phyloP scores from a whole-genome alignment of 2,329 filamentous ascomycete genomes.

The Pseudocercospora vitis region DNA sequence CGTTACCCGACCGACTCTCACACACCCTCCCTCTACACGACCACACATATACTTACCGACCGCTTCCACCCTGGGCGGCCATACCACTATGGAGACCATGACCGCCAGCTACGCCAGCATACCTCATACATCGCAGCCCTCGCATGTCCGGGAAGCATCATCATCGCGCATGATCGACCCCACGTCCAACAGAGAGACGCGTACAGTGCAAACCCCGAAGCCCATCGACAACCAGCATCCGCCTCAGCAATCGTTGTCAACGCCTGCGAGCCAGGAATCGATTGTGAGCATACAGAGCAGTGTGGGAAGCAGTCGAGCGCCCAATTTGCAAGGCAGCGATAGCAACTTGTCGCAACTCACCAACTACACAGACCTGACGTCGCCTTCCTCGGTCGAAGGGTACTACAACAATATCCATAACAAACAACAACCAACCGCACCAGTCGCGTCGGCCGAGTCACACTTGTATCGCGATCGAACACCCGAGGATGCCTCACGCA shows the following conservation, averaged over 20 bases:
- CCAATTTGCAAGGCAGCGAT: slow-evolving; percentile 23
- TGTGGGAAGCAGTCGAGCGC: slow-evolving; percentile 25
- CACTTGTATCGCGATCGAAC: slow-evolving; percentile 19
- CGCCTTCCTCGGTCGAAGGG: slow-evolving; percentile 27
- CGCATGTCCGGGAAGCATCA: slow-evolving; percentile 10
- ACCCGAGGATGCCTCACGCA: slow-evolving; percentile 23
- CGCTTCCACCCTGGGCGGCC: neutral
- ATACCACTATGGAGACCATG: slow-evolving; percentile 25
- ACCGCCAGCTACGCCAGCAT: slow-evolving; percentile 19
- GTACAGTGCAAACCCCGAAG: slow-evolving; percentile 22
- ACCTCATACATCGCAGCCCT: slow-evolving; percentile 14
- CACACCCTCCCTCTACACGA: neutral
- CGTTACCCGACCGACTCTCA: slow-evolving; percentile 1
- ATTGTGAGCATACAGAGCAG: slow-evolving; percentile 31
- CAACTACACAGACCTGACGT: slow-evolving; percentile 34
- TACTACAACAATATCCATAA: slow-evolving; percentile 6
- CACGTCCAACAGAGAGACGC: slow-evolving; percentile 26
- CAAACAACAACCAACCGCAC: neutral
- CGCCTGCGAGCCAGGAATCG: slow-evolving; percentile 36
- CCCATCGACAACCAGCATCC: neutral
- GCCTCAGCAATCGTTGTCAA: slow-evolving; percentile 25
- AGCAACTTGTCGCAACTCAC: slow-evolving; percentile 36
- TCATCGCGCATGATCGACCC: slow-evolving; percentile 18
- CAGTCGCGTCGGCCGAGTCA: slow-evolving; percentile 7
- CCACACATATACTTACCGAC: neutral